Evolutionary conservation across 208 protist genomes (phyloP).

Genomic region (Trypanosoma caninum): DNA sequence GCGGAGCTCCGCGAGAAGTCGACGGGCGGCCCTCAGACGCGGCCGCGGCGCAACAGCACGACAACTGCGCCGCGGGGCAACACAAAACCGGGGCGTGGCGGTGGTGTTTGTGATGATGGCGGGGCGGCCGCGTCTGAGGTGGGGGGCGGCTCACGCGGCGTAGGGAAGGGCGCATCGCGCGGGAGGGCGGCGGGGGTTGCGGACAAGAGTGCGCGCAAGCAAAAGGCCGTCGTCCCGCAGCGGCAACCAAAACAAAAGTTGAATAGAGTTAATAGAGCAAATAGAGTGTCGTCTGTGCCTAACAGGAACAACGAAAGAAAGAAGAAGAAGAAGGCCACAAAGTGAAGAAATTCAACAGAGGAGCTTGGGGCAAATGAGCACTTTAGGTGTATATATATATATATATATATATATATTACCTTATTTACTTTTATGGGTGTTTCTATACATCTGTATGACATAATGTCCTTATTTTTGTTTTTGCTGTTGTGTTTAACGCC

Average conservation of each 20-base stretch:
- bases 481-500: too few species aligned
- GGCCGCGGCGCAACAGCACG: too few species aligned
- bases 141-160: too few species aligned
- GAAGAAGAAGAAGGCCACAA: background rate
- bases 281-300: background rate
- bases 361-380: background rate
- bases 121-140: background rate
- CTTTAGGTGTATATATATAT: background rate
- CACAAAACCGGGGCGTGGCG: background rate
- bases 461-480: too few species aligned
- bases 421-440: conserved; percentile 16
- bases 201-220: background rate
- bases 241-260: conserved; percentile 3
- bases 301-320: background rate
- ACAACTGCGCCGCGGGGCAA: background rate
- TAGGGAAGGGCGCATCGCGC: too few species aligned
- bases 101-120: too few species aligned
- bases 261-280: conserved; percentile 10
- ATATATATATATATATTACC: background rate
- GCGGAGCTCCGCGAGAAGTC: conserved; percentile 1
- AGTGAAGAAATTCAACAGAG: background rate
- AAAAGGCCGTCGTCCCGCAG: background rate
- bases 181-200: too few species aligned
- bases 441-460: too few species aligned
- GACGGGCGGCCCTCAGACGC: too few species aligned